Base-by-base conservation (phyloP, 768 basidiomycete genomes). In the Botryobasidium botryosum region DNA sequence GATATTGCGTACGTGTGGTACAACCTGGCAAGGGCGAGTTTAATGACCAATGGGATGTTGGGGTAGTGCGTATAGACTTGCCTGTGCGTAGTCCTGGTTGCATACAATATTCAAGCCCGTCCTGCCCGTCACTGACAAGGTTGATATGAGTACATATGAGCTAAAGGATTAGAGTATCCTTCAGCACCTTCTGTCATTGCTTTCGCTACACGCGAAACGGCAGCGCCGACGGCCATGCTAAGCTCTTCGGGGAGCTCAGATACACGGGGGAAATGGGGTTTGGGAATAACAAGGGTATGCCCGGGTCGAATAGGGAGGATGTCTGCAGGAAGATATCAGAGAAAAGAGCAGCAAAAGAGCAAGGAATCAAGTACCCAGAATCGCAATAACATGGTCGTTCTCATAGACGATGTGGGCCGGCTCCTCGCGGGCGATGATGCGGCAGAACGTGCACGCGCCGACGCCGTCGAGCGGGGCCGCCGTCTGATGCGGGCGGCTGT, bases 51-150 rank as follows among this genome's bases (percentile, higher is more conserved):
- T 1, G 1, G 15, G 18, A 12, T 18, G 12, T 33, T 18, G 18
- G 18, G 12, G 18, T 33, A 18, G 12, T 32, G n/a, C 0, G 12
- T 20, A 4, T 13, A 12, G 7, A 43, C 46, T 17, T 4, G 37
- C 46, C 40, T 83, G 80, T 0, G 80, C 80, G 52, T 83, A 83
- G 57, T 81, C 79, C 55, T 83, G 79, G 55, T 82, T 82, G 53
- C 79, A 80, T 3, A 82, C 79, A 5, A 83, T 71, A 55, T 82
- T 83, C 38, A 83, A 62, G 5, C 65, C 77, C 13, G 76, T 77
- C 51, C 21, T 79, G 51, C 1, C 72, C 78, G 80, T 44, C 4
- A 18, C 12, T 12, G 18, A 4, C n/a, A 24, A 8, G 10, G 15
- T 38, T 35, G n/a, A 20, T 12, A n/a, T n/a, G n/a, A n/a, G n/a